Evolutionary conservation across 768 basidiomycete species (phyloP), one percentile per base, ranked within the genome.

Genomic region (Boletus coccyginus): DNA sequence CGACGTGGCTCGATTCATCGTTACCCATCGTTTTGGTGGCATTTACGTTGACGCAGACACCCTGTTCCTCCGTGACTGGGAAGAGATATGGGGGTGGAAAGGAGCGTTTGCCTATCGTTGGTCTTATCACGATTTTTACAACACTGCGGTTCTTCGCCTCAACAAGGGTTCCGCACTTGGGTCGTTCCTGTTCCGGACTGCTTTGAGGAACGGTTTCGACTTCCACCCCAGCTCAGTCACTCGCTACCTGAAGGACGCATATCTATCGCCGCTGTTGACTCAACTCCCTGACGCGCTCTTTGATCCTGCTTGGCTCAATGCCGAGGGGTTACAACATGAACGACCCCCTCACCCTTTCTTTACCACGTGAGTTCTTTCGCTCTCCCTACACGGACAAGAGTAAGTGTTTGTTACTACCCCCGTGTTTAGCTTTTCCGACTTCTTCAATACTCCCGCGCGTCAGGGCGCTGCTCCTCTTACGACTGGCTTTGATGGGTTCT

Each of bases 211-310:
- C 59, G 88, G 87, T 0, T 76, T 97, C 53, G 94, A 96, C 73
- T 96, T 97, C 78, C 94, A 98, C 66, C 94, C 95, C 0, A 93
- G 93, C 90, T 91, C 90, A 16, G 86, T 97, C 16, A 86, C 88
- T 38, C 74, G 81, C 39, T 98, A 97, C 67, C 87, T 88, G 29
- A 86, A 84, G 59, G 94, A 98, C 61, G 90, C 92, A 0, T 78
- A 83, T 56, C 64, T 96, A 36, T 90, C 93, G 50, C 84, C 82
- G 0, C 69, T 96, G 39, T 75, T 97, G 27, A 77, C 92, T 46
- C 79, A 92, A 27, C 73, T 97, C 9, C 94, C 94, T 2, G 95
- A 97, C 66, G 94, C 94, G 9, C 74, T 98, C 43, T 95, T 96
- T 62, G 94, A 97, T 70, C 86, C 92, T 7, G 94, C 95, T 13